Evolutionary conservation across 768 basidiomycete species (phyloP), one percentile per base, ranked within the genome.

Genomic region (Trametes coccinea): DNA sequence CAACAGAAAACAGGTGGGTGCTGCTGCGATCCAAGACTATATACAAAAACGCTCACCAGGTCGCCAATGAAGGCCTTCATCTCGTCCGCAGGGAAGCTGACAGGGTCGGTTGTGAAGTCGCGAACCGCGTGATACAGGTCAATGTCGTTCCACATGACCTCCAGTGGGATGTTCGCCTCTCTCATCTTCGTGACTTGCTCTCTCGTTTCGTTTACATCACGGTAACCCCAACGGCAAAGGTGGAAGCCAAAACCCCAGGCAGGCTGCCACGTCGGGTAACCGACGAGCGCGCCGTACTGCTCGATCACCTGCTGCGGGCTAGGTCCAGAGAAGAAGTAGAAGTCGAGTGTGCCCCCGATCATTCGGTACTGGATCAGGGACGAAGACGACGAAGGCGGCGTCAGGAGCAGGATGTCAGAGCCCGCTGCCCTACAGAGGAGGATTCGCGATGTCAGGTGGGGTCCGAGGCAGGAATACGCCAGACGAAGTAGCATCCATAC

Each of bases 61-160:
- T 83, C 79, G 39, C 69, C 68, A 44, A 85, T 87, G 67, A 88
- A 88, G 49, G 70, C 68, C 30, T 74, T 72, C 67, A 88, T 73
- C 61, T 85, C 81, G n/a, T 82, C 78, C 13, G 69, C 74, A 5
- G 88, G 84, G 76, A 84, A 90, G 46, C 76, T 80, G 31, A 84
- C 80, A 13, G 87, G 87, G 69, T 89, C 88, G 6, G 80, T 73
- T 4, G 89, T 90, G 64, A 89, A 89, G 71, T 88, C 88, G 14
- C 89, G 79, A 39, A 80, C 76, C 30, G 86, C 82, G 65, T 88
- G 84, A 65, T 88, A 90, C 54, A 90, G 63, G 72, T 90, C 88
- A 61, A 90, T 88, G 65, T 90, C 89, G 68, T 87, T 89, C 89
- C 89, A 90, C 80, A 88, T 88, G 46, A 84, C 87, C 82, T 93